These are phyloP conservation scores for Cyberlindnera amylophila DNA, from an alignment of 805 yeast species.

Conservation along the genomic window DNA sequence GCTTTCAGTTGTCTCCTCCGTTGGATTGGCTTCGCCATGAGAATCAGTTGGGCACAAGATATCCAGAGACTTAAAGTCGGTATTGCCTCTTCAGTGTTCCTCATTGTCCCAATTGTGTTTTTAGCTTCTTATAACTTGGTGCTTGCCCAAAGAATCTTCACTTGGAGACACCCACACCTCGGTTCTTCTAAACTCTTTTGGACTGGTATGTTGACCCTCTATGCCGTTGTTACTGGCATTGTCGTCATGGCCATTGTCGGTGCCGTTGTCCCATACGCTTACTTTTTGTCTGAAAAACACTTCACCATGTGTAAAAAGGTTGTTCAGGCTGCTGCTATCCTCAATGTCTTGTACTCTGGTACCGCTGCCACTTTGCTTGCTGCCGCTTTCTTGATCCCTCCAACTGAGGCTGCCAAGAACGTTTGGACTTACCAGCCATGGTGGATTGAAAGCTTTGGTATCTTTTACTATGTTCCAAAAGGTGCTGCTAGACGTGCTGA, in stretches of 20 bases:
- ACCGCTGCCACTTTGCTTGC: constrained; percentile 47
- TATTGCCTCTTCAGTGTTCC: constrained; percentile 51
- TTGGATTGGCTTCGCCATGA: constrained; percentile 53
- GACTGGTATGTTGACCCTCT: constrained; percentile 45
- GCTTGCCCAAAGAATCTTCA: constrained; percentile 67
- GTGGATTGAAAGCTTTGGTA: constrained; percentile 67
- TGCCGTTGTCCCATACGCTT: constrained; percentile 55
- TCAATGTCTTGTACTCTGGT: constrained; percentile 48
- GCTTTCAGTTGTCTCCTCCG: constrained; percentile 50
- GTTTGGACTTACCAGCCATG: constrained; percentile 66
- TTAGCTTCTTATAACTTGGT: constrained; percentile 58
- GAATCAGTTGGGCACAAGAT: constrained; percentile 59
- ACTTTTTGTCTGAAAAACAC: constrained; percentile 43
- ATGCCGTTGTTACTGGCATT: constrained; percentile 51
- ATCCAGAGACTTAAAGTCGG: constrained; percentile 45
- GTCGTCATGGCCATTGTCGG: constrained; percentile 68
- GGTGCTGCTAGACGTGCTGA: constrained; percentile 49
- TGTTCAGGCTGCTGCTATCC: constrained; percentile 46
- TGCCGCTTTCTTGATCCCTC: constrained; percentile 50
- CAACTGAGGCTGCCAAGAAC: constrained; percentile 46
- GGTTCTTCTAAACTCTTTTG: constrained; percentile 53
- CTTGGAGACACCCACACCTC: constrained; percentile 73
- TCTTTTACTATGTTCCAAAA: constrained; percentile 55
- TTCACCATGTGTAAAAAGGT: constrained; percentile 52
- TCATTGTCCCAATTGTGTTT: constrained; percentile 54